phyloP scores from a whole-genome alignment of 441 rosid genomes.

The Pelargonium myrrhifolium region DNA sequence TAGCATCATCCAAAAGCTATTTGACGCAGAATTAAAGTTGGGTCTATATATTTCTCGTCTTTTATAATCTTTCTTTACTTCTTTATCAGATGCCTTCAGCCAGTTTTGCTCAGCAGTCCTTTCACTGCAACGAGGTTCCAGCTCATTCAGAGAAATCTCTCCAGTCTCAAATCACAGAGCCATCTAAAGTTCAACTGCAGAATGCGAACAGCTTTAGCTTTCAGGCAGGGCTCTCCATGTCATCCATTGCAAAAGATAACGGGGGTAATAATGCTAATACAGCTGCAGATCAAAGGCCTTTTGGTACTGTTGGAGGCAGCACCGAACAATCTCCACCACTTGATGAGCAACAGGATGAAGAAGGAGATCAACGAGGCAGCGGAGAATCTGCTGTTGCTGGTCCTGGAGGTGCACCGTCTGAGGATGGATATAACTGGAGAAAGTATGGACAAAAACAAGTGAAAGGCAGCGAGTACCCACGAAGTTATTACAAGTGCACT shows the following conservation, averaged over 20 bases:
- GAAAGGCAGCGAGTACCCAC: slow-evolving; percentile 65
- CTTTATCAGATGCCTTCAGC: slow-evolving; percentile 21
- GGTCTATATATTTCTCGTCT: not conserved
- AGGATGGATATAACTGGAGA: slow-evolving; percentile 72
- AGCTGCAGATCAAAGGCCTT: slow-evolving; percentile 35
- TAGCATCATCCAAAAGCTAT: too few relatives aligned
- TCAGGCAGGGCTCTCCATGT: slow-evolving; percentile 36
- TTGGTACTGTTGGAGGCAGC: slow-evolving; percentile 34
- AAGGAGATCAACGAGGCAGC: slow-evolving; percentile 56
- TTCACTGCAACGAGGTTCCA: slow-evolving; percentile 43
- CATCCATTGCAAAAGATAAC: slow-evolving; percentile 35
- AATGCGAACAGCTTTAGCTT: slow-evolving; percentile 28
- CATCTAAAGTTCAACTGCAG: slow-evolving; percentile 32
- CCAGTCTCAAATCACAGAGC: slow-evolving; percentile 33
- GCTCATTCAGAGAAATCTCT: slow-evolving; percentile 46
- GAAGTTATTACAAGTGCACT: slow-evolving; percentile 73
- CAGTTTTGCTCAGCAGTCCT: slow-evolving; percentile 39
- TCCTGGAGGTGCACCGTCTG: slow-evolving; percentile 48
- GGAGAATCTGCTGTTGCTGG: slow-evolving; percentile 51
- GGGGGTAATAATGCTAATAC: slow-evolving; percentile 21
- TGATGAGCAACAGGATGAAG: slow-evolving; percentile 61
- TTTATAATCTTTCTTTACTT: slow-evolving; percentile 12
- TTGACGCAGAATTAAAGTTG: not conserved
- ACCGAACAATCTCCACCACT: slow-evolving; percentile 45
- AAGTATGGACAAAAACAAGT: slow-evolving; percentile 72